Base-by-base conservation (phyloP, 306 rosid species). In the Castanea sativa region DNA sequence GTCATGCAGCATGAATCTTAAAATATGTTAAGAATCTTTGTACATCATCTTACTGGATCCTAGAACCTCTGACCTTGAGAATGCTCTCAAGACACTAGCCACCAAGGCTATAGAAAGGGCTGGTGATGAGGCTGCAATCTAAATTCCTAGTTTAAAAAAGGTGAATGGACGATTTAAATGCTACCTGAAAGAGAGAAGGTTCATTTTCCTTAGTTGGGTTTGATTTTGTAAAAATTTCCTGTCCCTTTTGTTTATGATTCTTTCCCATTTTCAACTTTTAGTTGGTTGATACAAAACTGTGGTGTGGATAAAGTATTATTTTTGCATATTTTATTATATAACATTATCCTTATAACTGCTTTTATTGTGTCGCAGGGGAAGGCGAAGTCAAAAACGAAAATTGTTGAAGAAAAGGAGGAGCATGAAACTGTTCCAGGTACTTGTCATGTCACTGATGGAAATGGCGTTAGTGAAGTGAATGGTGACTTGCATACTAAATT, bases 361-460 rank as follows among this genome's bases (percentile, higher is more conserved):
- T 6, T 73, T 71, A 25, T 72, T 61, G 9, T 43, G 27, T 55
- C 69, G 21, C 76, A 86, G 90, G 88, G 73, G 33, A 78, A 69
- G 63, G 86, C 71, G 23, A 86, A 80, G 55, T 81, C 88, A 58
- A 94, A 92, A 74, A 35, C 41, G 53, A 88, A 76, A 79, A 69
- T 49, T 69, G 27, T 63, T 58, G 88, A 82, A 83, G 82, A 80
- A 71, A 83, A 85, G 85, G 83, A 78, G 73, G 84, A 80, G 12
- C 84, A 60, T 5, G 77, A 74, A 35, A 29, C 55, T 52, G 80
- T 75, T 79, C 63, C 84, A 41, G 86, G 84, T 77, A 74, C 79
- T 76, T 75, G 78, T 64, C 71, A 60, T 73, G 85, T 56, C 56
- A 23, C 90, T 57, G 87, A 88, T 59, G 89, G 84, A 76, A 86